Evolutionary conservation across 805 yeast species (phyloP).

Genomic region (Yamadazyma akitaensis): DNA sequence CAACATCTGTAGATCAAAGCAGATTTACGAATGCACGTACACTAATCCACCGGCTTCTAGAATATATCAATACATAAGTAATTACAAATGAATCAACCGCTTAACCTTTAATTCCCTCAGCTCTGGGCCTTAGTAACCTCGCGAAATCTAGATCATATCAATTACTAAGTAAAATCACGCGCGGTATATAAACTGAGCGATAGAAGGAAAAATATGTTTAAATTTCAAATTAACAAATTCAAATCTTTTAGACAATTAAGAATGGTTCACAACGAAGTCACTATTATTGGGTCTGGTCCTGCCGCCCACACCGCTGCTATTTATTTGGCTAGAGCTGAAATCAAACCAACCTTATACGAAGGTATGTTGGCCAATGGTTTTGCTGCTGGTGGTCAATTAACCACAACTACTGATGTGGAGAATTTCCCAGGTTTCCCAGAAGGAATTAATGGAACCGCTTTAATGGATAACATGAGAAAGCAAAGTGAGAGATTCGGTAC

Average conservation of each 20-base stretch:
- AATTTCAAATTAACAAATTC: not conserved
- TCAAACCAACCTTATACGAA: slow-evolving; percentile 89
- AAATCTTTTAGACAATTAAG: slow-evolving; percentile 20
- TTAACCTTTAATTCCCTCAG: no score
- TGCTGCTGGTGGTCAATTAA: slow-evolving; percentile 98
- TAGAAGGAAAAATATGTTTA: not conserved
- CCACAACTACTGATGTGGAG: slow-evolving; percentile 98
- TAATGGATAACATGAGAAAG: slow-evolving; percentile 92
- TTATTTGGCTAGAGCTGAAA: slow-evolving; percentile 94
- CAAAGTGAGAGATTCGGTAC: slow-evolving; percentile 91
- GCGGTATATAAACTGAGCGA: slow-evolving; percentile 1
- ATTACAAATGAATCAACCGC: no score
- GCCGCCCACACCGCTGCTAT: slow-evolving; percentile 99
- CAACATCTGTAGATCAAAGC: no score
- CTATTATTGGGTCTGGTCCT: slow-evolving; percentile 95
- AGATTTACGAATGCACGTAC: no score
- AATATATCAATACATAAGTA: no score
- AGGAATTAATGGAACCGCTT: slow-evolving; percentile 79
- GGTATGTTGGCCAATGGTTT: slow-evolving; percentile 97
- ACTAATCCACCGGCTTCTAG: no score
- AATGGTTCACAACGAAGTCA: slow-evolving; percentile 83
- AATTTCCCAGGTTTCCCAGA: slow-evolving; percentile 99
- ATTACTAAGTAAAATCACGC: slow-evolving; percentile 1
- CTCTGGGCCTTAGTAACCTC: not conserved
- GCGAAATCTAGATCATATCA: not conserved